These are phyloP conservation scores for Neurospora sp. DNA, from an alignment of 495 filamentous ascomycete species.

Conservation along the genomic window DNA sequence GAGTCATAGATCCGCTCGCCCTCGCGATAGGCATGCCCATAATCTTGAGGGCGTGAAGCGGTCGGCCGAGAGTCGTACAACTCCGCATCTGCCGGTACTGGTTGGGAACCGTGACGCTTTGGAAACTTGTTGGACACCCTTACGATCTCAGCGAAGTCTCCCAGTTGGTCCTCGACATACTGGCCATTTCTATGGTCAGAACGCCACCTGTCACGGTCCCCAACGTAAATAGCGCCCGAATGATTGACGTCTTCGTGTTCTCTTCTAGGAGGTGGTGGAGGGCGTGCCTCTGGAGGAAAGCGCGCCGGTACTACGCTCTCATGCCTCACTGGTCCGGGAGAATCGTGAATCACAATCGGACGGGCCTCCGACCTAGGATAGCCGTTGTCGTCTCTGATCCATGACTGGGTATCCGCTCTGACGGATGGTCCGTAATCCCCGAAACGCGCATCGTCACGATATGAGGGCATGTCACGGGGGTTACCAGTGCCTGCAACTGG, in stretches of 20 bases:
- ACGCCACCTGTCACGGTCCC: slow-evolving; percentile 1
- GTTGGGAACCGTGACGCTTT: slow-evolving; percentile 14
- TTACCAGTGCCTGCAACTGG: background rate
- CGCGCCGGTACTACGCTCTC: background rate
- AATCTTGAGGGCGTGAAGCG: background rate
- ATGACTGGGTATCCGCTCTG: slow-evolving; percentile 12
- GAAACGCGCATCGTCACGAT: slow-evolving; percentile 2
- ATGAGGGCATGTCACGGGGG: background rate
- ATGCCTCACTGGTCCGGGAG: background rate
- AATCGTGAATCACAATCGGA: slow-evolving; percentile 19
- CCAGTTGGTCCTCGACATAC: slow-evolving; percentile 4
- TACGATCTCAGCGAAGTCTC: slow-evolving; percentile 17
- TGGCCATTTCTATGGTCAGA: background rate
- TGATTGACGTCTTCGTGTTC: background rate
- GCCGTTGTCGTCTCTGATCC: slow-evolving; percentile 11
- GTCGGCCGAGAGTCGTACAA: slow-evolving; percentile 1
- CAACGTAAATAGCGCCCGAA: background rate
- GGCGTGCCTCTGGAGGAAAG: background rate
- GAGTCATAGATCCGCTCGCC: background rate
- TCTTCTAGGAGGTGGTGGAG: background rate
- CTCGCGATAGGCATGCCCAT: background rate
- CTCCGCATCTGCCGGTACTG: background rate
- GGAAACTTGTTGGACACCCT: slow-evolving; percentile 24
- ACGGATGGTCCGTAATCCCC: slow-evolving; percentile 2
- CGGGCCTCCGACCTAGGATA: slow-evolving; percentile 16